Conservation (phyloP, 1,284 basidiomycete species). For the Ganoderma boninense region DNA sequence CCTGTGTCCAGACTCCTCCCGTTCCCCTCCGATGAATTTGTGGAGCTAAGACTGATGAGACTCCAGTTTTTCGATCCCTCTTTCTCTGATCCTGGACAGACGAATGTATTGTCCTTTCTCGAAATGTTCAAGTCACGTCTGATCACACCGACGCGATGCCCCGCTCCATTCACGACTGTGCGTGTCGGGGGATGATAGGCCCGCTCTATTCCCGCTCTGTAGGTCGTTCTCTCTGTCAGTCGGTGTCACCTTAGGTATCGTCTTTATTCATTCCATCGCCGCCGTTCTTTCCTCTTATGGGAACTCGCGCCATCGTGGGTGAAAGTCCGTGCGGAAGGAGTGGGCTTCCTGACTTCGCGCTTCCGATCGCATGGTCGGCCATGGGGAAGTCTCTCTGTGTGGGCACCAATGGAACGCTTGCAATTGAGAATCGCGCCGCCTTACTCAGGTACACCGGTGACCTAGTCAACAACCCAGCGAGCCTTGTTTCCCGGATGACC, state of each 20-base stretch:
- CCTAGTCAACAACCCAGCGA: neutral
- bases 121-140: neutral
- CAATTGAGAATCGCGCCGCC: neutral
- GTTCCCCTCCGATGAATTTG: neutral
- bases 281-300: neutral
- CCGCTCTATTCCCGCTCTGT: constrained; percentile 6
- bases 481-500: neutral
- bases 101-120: neutral
- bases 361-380: neutral
- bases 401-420: neutral
- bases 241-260: neutral
- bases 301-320: neutral
- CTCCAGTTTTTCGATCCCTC: neutral
- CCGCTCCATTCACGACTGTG: neutral
- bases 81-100: neutral
- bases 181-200: neutral
- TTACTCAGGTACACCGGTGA: neutral
- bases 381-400: neutral
- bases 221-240: neutral
- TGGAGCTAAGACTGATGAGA: neutral
- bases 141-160: neutral
- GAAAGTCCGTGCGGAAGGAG: neutral
- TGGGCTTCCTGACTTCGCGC: neutral
- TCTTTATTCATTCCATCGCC: neutral
- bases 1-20: neutral